These are phyloP conservation scores for Blepharisma undulans DNA, from an alignment of 169 alveolate species.

Conservation along the genomic window DNA sequence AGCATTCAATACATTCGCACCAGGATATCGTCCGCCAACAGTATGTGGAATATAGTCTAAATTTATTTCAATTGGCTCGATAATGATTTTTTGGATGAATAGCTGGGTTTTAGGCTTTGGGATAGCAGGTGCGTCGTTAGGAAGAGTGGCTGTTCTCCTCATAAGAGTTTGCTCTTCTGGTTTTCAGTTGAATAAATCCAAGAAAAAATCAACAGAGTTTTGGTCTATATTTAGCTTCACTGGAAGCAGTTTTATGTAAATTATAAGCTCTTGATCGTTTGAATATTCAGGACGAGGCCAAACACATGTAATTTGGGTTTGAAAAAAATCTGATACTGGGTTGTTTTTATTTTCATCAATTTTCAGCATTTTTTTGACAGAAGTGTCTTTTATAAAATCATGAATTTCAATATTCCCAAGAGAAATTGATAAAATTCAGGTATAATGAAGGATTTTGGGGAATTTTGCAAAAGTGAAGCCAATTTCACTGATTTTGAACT, in stretches of 20 bases:
- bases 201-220: constrained; percentile 8
- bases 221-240: constrained; percentile 30
- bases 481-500: not conserved
- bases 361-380: constrained; percentile 3
- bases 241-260: not conserved
- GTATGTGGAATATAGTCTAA: constrained; percentile 29
- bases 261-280: not conserved
- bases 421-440: constrained; percentile 15
- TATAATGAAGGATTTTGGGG: constrained; percentile 17
- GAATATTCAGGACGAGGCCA: constrained; percentile 31
- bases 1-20: constrained; percentile 23
- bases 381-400: not conserved
- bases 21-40: constrained; percentile 1
- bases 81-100: constrained; percentile 3
- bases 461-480: not conserved
- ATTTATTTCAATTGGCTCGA: not conserved
- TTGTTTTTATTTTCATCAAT: not conserved
- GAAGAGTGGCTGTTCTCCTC: not conserved
- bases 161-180: constrained; percentile 2
- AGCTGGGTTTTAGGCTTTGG: not conserved
- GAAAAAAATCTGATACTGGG: not conserved
- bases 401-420: not conserved
- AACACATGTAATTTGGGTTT: not conserved
- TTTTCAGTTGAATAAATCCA: constrained; percentile 3
- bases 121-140: not conserved